These are phyloP conservation scores for Yamadazyma scolyti DNA, from an alignment of 805 yeast species.

Conservation along the genomic window DNA sequence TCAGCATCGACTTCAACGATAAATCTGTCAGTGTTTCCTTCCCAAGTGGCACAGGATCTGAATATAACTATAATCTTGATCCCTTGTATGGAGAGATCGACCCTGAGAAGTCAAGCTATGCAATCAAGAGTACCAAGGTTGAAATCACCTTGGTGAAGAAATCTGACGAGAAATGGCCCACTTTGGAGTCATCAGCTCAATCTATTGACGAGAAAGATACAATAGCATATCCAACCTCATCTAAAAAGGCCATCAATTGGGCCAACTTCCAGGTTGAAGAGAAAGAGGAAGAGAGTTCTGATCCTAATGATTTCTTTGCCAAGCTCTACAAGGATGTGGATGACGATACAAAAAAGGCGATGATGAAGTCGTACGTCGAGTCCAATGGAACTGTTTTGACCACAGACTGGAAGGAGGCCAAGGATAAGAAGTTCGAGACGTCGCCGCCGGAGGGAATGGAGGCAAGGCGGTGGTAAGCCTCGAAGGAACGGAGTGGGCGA, in stretches of 20 bases:
- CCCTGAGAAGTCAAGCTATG: conserved; percentile 40
- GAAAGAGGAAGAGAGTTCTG: conserved; percentile 45
- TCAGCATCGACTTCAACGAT: conserved; percentile 36
- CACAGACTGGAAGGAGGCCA: conserved; percentile 91
- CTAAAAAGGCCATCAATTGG: conserved; percentile 69
- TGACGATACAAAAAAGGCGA: conserved; percentile 85
- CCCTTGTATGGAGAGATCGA: conserved; percentile 52
- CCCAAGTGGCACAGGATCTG: conserved; percentile 47
- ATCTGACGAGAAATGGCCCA: conserved; percentile 48
- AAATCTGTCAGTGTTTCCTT: conserved; percentile 41
- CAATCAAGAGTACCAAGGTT: conserved; percentile 66
- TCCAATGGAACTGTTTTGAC: conserved; percentile 91
- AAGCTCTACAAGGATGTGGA: conserved; percentile 74
- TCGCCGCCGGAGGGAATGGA: conserved; percentile 75
- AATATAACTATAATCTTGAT: conserved; percentile 54
- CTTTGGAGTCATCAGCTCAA: conserved; percentile 35
- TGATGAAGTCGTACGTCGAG: conserved; percentile 95
- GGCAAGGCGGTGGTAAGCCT: conserved; percentile 48
- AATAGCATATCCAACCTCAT: conserved; percentile 55
- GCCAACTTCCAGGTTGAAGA: conserved; percentile 44
- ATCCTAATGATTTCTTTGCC: conserved; percentile 68
- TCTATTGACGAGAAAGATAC: conserved; percentile 7
- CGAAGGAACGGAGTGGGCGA: neutral
- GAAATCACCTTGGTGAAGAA: conserved; percentile 62
- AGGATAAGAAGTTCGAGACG: conserved; percentile 57